These are phyloP conservation scores for Circinella minor DNA, from an alignment of 371 early-diverging fungal genomes.

Conservation along the genomic window DNA sequence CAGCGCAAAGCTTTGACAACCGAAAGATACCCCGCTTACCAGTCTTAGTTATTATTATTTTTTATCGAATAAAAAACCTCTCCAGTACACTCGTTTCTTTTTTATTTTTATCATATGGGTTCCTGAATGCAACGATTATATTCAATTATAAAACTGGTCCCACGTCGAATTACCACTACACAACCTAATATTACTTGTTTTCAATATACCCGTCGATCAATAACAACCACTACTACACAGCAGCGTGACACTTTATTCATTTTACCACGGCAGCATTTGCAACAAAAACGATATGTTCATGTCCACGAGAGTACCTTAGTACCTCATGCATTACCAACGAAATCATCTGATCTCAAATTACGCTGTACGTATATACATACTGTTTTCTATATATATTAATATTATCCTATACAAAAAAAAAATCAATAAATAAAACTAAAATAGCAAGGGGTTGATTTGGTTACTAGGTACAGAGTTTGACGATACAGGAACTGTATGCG, in stretches of 20 bases:
- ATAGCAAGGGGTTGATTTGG: slow-evolving; percentile 1
- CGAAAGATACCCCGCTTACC: no score
- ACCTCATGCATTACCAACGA: not conserved
- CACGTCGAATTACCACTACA: not conserved
- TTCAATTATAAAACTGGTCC: not conserved
- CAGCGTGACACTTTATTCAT: not conserved
- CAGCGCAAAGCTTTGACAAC: no score
- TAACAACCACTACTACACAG: not conserved
- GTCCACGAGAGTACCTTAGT: not conserved
- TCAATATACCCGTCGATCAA: not conserved
- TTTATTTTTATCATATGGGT: not conserved
- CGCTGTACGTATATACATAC: slow-evolving; percentile 6
- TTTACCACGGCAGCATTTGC: not conserved
- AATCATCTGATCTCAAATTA: slow-evolving; percentile 6
- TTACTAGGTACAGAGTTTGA: slow-evolving; percentile 76
- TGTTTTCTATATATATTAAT: no score
- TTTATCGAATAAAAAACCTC: no score
- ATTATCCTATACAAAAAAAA: no score
- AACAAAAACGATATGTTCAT: not conserved
- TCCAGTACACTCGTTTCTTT: no score
- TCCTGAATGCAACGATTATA: slow-evolving; percentile 3
- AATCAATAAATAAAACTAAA: no score
- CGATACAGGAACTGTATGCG: slow-evolving; percentile 68
- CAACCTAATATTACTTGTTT: not conserved
- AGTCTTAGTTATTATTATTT: no score